These are phyloP conservation scores for Candida ascalaphidarum DNA, from an alignment of 805 yeast genomes.

Conservation along the genomic window DNA sequence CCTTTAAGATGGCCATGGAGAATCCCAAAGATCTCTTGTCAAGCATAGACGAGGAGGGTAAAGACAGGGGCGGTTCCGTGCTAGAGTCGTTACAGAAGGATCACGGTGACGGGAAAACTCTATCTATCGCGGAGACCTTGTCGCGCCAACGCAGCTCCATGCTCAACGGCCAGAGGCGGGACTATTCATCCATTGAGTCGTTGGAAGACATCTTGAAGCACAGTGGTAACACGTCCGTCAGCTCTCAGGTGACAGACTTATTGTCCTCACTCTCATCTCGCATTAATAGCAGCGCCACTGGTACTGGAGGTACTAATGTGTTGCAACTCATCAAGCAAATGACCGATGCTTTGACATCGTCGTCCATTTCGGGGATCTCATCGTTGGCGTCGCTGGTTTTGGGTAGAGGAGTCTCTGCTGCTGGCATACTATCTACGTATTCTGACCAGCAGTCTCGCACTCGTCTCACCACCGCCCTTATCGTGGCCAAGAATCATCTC, in stretches of 20 bases:
- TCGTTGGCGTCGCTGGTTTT: constrained; percentile 5
- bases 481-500: constrained; percentile 2
- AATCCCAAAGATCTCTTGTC: constrained; percentile 42
- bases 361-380: no score
- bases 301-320: constrained; percentile 16
- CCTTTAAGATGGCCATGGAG: constrained; percentile 68
- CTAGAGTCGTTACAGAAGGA: constrained; percentile 3
- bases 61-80: not conserved
- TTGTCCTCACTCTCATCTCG: constrained; percentile 22
- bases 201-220: constrained; percentile 13
- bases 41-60: constrained; percentile 15
- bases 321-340: constrained; percentile 30
- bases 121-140: constrained; percentile 53
- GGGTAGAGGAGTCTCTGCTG: constrained; percentile 5
- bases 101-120: constrained; percentile 11
- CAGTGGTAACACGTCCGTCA: no score
- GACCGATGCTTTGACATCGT: constrained; percentile 22
- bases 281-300: constrained; percentile 12
- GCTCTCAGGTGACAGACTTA: constrained; percentile 25
- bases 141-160: constrained; percentile 45
- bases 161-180: constrained; percentile 19
- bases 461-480: constrained; percentile 1
- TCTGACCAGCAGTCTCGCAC: not conserved
- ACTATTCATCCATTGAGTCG: constrained; percentile 18
- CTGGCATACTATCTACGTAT: not conserved